Evolutionary conservation across 1,284 basidiomycete genomes (phyloP), one percentile per base, ranked within the genome.

Genomic region (Phellopilus nigrolimitatus): DNA sequence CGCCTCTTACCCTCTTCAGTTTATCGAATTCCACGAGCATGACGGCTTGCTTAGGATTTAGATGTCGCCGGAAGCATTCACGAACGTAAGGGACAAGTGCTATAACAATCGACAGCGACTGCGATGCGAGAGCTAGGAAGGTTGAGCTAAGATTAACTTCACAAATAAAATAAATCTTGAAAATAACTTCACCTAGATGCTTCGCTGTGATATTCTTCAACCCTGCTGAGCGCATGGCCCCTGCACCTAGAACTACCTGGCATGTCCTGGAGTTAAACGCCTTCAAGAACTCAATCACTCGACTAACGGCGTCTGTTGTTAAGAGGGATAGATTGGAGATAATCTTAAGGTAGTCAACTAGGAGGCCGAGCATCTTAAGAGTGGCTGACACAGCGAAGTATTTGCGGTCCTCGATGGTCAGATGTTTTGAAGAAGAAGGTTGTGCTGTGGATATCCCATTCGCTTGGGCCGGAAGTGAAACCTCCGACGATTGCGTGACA

Each of bases 21-120:
- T 97, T 97, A 72, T 99, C 97, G 66, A 99, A 99, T 69, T 99
- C 95, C 25, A 93, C 82, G 36, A 99, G 76, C 84, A 99, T 95
- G 41, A 98, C 91, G 0, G 92, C 91, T 68, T 98, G 94, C 68
- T 93, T 94, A 45, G 85, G 78, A 64, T 82, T 93, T 42, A 99
- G 75, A 69, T 98, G 95, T 50, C 97, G 79, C 41, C 95, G 78
- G 65, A 98, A 91, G 13, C 89, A 88, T 70, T 98, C 95, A 31
- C 95, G 87, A 39, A 99, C 82, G 66, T 98, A 97, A 0, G 95
- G 94, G 52, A 99, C 92, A 42, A 99, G 82, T n/a, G 90, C 84
- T 61, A 95, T 89, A 74, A 97, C 87, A 63, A 97, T 86, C 22
- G 93, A 95, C 28, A 99, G 74, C 9, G 91, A 92, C 67, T 98